Evolutionary conservation across 1,284 basidiomycete species (phyloP), one percentile per base, ranked within the genome.

Genomic region (Pisolithus thermaeus): DNA sequence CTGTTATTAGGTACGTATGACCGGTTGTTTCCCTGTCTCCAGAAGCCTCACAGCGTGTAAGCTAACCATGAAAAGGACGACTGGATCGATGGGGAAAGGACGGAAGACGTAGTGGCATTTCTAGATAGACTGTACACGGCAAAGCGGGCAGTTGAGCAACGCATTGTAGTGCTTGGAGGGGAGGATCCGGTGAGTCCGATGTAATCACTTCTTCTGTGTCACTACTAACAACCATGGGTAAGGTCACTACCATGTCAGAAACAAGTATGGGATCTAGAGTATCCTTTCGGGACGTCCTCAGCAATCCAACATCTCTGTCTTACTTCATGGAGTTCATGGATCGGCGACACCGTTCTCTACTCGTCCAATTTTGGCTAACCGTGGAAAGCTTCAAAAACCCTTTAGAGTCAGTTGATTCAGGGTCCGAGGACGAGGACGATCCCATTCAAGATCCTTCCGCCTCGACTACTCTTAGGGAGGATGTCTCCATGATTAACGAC

Each of bases 271-370:
- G 75, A 55, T 69, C 73, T 6, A 67, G 73, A 7, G 62, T 81
- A 22, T 74, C 77, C 0, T 73, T 93, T 7, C 80, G 87, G 39
- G 84, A 91, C 46, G 79, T 97, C 40, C 81, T 98, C 1, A 76
- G 83, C 35, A 93, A 93, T 59, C 92, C 94, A 0, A 88, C 84
- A 27, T 92, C 92, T 0, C 77, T 98, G 1, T 93, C 90, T 2
- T 96, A 96, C 66, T 92, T 96, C 72, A 95, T 97, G 84, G 96
- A 99, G 70, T 96, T 91, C 63, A 95, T 97, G 91, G 96, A 98
- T 59, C 81, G 95, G 7, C 81, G 90, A 3, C 79, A 84, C 52
- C 83, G 90, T 28, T 89, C 92, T 14, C 67, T 92, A 8, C 80
- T 93, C 3, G 90, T 97, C 2, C 96, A 97, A 59, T 99, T 97